Evolutionary conservation across 23 red algal genomes (phyloP).

Genomic region (Cyanidium caldarium): DNA sequence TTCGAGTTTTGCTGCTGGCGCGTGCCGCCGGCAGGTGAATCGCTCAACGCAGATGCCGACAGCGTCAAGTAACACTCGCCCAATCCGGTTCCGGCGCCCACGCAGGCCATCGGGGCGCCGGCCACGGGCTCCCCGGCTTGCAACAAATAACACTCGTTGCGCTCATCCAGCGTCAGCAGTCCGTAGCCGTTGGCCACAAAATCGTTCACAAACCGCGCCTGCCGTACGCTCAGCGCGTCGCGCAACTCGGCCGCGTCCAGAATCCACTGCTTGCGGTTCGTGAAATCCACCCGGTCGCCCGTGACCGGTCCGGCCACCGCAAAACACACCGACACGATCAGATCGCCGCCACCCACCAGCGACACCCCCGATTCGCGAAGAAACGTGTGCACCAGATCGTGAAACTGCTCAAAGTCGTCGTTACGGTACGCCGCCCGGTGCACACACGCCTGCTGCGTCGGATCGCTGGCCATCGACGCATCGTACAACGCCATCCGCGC

Average conservation of each 20-base stretch:
- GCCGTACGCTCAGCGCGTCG: slow-evolving; percentile 41
- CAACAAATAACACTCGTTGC: slow-evolving; percentile 34
- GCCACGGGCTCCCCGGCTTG: slow-evolving; percentile 37
- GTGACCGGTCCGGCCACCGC: slow-evolving; percentile 80
- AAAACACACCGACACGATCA: slow-evolving; percentile 37
- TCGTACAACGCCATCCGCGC: slow-evolving; percentile 57
- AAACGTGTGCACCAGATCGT: slow-evolving; percentile 50
- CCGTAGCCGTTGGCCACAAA: slow-evolving; percentile 89
- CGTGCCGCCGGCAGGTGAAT: too few species aligned
- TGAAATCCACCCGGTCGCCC: slow-evolving; percentile 73
- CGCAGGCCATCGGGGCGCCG: slow-evolving; percentile 21
- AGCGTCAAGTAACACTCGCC: slow-evolving; percentile 84
- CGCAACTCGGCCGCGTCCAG: slow-evolving; percentile 53
- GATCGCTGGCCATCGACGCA: background rate
- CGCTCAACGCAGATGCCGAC: slow-evolving; percentile 9
- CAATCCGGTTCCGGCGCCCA: slow-evolving; percentile 90
- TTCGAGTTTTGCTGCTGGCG: background rate
- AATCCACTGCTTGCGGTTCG: slow-evolving; percentile 88
- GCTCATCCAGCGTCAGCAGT: slow-evolving; percentile 33
- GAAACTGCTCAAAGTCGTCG: slow-evolving; percentile 58
- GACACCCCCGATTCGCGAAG: slow-evolving; percentile 10
- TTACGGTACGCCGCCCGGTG: slow-evolving; percentile 35
- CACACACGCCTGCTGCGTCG: background rate
- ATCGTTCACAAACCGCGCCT: slow-evolving; percentile 68
- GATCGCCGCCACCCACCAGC: background rate